Evolutionary conservation across 306 rosid genomes (phyloP), one percentile per base, ranked within the genome.

Genomic region (Prunus kanzakura): DNA sequence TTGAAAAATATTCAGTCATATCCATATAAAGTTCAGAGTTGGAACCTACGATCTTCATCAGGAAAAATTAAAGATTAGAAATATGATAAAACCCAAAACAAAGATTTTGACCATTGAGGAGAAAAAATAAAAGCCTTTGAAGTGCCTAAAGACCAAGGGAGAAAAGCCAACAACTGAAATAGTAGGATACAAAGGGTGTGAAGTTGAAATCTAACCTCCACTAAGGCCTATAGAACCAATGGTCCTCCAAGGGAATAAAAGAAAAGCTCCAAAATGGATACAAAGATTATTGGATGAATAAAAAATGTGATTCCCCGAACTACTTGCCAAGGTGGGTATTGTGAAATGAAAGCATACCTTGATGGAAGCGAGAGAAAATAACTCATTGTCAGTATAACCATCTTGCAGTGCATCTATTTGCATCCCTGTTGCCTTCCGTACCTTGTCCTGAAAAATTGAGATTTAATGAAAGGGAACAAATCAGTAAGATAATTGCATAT

Each of bases 321-420:
- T 25, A 25, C 19, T 0, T 32, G 64, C 32, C 12, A 63, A 52
- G 61, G 23, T 22, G 30, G 22, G 66, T 30, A 58, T 30, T 14
- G 58, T 11, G 4, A 25, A 63, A 60, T 46, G 50, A 82, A 46
- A 62, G 54, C 69, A 87, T 81, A 94, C 99, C 99, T 95, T 95
- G 52, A 95, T 95, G 72, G 95, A 68, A 73, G 97, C 65, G 81
- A 95, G 97, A 29, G 97, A 88, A 84, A 95, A 95, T 78, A 95
- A 67, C 75, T 91, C 95, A 32, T 79, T 79, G 76, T 95, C 99
- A 63, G 79, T 73, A 72, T 90, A 92, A 71, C 91, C 87, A 66
- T 92, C 99, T 67, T 90, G 96, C 64, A 85, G 27, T 66, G 88
- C 99, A 81, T 95, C 97, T 72, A 83, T 85, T 83, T 95, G 96